Evolutionary conservation across 768 basidiomycete species (phyloP), one percentile per base, ranked within the genome.

Genomic region (Coprinopsis sp.): DNA sequence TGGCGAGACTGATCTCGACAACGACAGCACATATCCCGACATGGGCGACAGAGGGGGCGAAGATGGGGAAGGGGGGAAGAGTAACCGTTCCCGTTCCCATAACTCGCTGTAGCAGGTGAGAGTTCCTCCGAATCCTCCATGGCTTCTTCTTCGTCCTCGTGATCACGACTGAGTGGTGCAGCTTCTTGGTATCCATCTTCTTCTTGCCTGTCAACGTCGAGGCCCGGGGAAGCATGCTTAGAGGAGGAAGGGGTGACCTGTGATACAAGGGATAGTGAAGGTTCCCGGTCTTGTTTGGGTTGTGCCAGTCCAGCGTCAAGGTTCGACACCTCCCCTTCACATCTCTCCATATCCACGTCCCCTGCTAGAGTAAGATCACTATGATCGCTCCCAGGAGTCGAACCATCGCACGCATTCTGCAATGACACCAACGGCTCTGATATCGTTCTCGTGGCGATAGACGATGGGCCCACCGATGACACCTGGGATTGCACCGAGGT

Each of bases 21-120:
- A 52, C 21, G 69, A 61, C 22, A 71, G 66, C 29, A 65, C 59
- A 29, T 66, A 59, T 28, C 55, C 53, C 19, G 70, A 67, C 51
- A 70, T 62, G 11, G 73, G 74, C 0, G 76, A 76, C 23, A 68
- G 54, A 4, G 68, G 64, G 18, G 74, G 73, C 2, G 76, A 74
- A 12, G 76, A 75, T 12, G 74, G 68, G 66, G 70, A 23, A 67
- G 56, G 10, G 63, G 64, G 6, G 64, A 63, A 19, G 58, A 63
- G 2, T 56, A 58, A 34, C 52, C 53, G 8, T 52, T n/a, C n/a
- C 54, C 37, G 51, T 28, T n/a, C 30, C 30, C 30, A 31, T 31
- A 31, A 8, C 30, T n/a, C 30, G 47, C 16, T 57, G 46, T 44
- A 44, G 55, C 39, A 36, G 50, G 44, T n/a, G 59, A 48, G 28